Conservation (phyloP, 2,329 filamentous ascomycete species). For the Plenodomus lindquistii region DNA sequence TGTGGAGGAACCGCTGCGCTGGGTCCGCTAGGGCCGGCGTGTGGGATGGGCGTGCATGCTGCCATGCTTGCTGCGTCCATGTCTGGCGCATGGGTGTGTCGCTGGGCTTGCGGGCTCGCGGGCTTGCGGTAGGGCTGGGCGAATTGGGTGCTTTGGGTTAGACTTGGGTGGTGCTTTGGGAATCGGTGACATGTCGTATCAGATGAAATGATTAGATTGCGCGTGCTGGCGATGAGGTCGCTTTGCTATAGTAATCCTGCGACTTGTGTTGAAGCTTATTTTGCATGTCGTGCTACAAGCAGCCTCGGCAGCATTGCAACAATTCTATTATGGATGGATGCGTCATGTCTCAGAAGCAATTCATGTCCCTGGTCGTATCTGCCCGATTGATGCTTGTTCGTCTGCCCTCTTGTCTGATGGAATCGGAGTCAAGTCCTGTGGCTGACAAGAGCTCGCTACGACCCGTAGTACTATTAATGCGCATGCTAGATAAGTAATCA, state of each 20-base stretch:
- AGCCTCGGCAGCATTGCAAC: not conserved
- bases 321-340: not conserved
- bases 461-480: no score
- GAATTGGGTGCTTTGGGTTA: not conserved
- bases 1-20: not conserved
- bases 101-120: not conserved
- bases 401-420: not conserved
- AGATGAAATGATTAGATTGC: not conserved
- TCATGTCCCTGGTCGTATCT: not conserved
- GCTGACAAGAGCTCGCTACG: not conserved
- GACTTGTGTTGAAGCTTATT: not conserved
- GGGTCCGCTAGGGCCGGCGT: not conserved
- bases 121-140: not conserved
- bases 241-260: not conserved
- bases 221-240: not conserved
- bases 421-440: not conserved
- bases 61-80: constrained; percentile 2
- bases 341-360: not conserved
- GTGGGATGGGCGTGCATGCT: constrained; percentile 3
- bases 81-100: not conserved
- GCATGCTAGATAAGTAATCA: no score
- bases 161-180: not conserved
- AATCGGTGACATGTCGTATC: not conserved
- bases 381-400: no score
- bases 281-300: not conserved